Evolutionary conservation across 805 yeast species (phyloP), one percentile per base, ranked within the genome.

Genomic region (Spathaspora gorwiae): DNA sequence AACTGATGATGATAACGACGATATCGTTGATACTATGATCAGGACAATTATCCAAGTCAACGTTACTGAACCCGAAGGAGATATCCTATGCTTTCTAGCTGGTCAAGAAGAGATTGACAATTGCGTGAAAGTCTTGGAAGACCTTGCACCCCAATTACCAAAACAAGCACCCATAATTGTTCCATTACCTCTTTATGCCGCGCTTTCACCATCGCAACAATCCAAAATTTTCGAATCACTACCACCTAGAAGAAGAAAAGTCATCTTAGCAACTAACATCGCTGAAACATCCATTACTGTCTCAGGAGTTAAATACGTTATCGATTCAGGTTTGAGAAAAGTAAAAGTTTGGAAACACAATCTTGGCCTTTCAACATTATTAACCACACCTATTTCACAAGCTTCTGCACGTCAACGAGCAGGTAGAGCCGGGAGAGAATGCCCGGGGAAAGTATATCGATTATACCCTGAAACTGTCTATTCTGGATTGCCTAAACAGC

Each of bases 381-480:
- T 94, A 42, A 90, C 97, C 0, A 89, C 94, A 0, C 94, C 99
- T 1, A 83, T 94, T 19, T 90, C 98, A 0, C 88, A 86, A 57
- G 95, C 98, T 0, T 86, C 96, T 35, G 99, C 98, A 0, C 79
- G 87, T 32, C 99, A 94, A 69, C 74, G 99, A 65, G 82, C 90
- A 39, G 99, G 99, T 62, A 87, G 99, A 75, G 98, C 99, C n/a
- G 99, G 99, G 50, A 88, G 99, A 80, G 98, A 94, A 66, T 80
- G 85, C 29, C 56, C 61, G 10, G 99, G 99, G 37, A 92, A 92
- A 62, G 87, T 94, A 37, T 94, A 75, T 65, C 69, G 98, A 47
- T 66, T 94, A 33, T 94, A 84, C 62, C 81, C 87, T 40, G 98
- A 92, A 54, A 60, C 68, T 1, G 84, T 87, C 47, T 92, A 79